Base-by-base conservation (phyloP, 371 early-diverging fungal species). In the Mortierella sp. region DNA sequence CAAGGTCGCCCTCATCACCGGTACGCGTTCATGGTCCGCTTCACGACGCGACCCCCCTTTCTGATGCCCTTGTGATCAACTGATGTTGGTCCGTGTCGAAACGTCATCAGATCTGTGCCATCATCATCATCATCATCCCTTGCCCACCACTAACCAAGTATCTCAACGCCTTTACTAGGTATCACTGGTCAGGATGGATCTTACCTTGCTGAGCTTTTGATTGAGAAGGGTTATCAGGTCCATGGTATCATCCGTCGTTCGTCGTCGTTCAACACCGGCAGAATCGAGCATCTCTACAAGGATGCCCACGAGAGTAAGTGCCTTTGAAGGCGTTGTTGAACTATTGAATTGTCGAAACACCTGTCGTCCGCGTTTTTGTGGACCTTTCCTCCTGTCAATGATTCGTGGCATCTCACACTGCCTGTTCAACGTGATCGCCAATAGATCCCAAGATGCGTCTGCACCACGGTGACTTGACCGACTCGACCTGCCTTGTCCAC, bases 121-220 rank as follows among this genome's bases (percentile, higher is more conserved):
- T 37, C 24, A 37, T 52, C 52, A 52, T 52, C 37, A 51, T 47
- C 48, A 22, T 50, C 17, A 27, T 29, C 50, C 29, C 16, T 12
- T 25, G 16, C 9, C 22, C 21, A 28, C 28, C 50, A 34, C 34
- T 34, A 34, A 34, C 34, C 34, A 34, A 4, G 34, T 4, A 10
- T 34, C 34, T 34, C 34, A 34, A 34, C 10, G 34, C 34, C 7
- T 34, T 34, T 34, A 7, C 34, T 43, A 88, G 94, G 94, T 80
- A 91, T 94, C 65, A 94, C 92, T 54, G 94, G 94, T 56, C 94
- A 94, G 80, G 94, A 92, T 80, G 94, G 94, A 51, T 88, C 88
- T 52, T 94, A 94, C 76, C 83, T 94, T 49, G 82, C 89, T 0
- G 94, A 94, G 71, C 86, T 92, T 49, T 81, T 94, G 51, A 80